Conservation (phyloP, 768 basidiomycete species). For the Pleurotus ostreatus region DNA sequence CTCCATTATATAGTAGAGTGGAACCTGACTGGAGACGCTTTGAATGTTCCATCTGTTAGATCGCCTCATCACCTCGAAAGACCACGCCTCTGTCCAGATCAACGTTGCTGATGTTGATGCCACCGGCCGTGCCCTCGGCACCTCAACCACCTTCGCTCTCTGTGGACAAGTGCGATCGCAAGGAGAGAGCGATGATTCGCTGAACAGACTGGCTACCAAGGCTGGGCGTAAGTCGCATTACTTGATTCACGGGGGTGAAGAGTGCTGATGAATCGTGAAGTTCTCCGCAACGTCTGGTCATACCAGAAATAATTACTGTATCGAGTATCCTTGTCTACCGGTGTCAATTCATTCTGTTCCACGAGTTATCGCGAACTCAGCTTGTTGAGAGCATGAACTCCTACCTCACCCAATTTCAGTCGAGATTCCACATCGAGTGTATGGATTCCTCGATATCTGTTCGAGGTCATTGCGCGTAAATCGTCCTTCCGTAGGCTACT, state of each 20-base stretch:
- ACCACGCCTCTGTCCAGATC: constrained; percentile 98
- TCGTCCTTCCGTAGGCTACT: no score
- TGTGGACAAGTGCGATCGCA: constrained; percentile 91
- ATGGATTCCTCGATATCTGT: no score
- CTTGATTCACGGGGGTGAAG: not conserved
- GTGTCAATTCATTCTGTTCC: not conserved
- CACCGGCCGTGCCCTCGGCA: constrained; percentile 72
- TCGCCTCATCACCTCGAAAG: constrained; percentile 98
- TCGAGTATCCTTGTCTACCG: not conserved
- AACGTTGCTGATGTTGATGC: constrained; percentile 93
- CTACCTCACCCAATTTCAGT: no score
- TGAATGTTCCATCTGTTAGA: constrained; percentile 40
- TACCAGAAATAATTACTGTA: constrained; percentile 75
- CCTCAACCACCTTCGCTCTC: constrained; percentile 89
- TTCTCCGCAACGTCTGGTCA: constrained; percentile 95
- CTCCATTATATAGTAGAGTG: constrained; percentile 1
- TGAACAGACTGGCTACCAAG: constrained; percentile 94
- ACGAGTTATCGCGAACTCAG: not conserved
- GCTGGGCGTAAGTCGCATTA: constrained; percentile 75
- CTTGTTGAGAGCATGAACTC: no score
- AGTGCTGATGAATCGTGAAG: constrained; percentile 24
- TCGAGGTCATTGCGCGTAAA: no score
- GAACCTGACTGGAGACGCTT: not conserved
- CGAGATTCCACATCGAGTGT: no score
- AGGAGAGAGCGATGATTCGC: constrained; percentile 93